Conservation (phyloP, 106 monocot genomes). For the Xerophyta viscosa region DNA sequence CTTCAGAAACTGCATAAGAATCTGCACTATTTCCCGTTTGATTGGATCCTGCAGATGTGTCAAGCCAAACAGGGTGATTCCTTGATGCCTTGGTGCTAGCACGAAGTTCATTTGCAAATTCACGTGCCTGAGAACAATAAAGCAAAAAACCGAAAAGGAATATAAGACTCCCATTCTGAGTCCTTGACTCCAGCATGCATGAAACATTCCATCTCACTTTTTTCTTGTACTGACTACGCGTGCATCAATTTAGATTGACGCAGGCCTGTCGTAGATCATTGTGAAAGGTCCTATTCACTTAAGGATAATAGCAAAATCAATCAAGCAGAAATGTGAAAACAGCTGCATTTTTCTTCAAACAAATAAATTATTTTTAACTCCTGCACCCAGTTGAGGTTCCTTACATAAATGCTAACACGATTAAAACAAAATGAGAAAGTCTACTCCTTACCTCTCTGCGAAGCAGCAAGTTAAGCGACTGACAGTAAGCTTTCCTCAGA, state of each 20-base stretch:
- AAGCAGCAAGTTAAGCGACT: constrained; percentile 85
- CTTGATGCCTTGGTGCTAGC: constrained; percentile 94
- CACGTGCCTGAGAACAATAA: constrained; percentile 65
- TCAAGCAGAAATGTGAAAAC: no score
- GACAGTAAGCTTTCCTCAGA: constrained; percentile 96
- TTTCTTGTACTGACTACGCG: no score
- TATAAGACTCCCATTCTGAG: not conserved
- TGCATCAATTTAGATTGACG: no score
- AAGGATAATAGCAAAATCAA: no score
- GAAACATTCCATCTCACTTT: not conserved
- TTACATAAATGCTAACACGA: not conserved
- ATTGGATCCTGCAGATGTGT: constrained; percentile 55
- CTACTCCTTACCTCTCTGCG: constrained; percentile 76
- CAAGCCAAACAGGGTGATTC: constrained; percentile 95
- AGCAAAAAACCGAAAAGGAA: not conserved
- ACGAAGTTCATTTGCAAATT: constrained; percentile 99
- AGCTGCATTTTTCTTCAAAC: no score
- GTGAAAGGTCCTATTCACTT: no score
- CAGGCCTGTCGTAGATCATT: no score
- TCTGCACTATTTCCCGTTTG: constrained; percentile 58
- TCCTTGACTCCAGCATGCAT: not conserved
- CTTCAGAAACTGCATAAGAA: constrained; percentile 90
- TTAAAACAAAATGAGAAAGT: not conserved
- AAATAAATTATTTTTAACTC: not conserved
- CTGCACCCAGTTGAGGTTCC: no score